Percentiles rank a stretch among this genome's conserved stretches.
Evolutionary conservation across 768 basidiomycete genomes (phyloP).

Genomic region (Auriscalpium vulgare): DNA sequence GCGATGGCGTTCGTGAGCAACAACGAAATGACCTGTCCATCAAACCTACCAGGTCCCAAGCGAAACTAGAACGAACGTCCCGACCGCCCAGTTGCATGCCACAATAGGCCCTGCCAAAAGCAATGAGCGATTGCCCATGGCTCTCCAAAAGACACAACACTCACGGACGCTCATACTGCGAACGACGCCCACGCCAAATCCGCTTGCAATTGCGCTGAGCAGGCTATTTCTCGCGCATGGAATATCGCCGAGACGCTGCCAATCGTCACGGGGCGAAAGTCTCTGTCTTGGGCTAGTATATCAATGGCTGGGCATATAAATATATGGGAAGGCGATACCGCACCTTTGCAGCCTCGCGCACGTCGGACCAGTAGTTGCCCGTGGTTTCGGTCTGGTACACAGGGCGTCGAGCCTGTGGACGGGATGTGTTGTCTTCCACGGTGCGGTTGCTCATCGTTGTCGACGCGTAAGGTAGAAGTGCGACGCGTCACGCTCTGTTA

Average conservation of each 20-base stretch:
- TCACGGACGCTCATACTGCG: constrained; percentile 58
- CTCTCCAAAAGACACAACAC: constrained; percentile 18
- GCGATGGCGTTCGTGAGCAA: background rate
- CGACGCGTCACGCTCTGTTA: too few species aligned
- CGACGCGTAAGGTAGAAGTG: too few species aligned
- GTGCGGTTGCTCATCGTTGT: too few species aligned
- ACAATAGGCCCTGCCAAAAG: constrained; percentile 44
- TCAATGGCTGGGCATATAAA: background rate
- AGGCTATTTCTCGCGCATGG: constrained; percentile 75
- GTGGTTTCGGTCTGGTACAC: constrained; percentile 26
- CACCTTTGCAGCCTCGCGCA: constrained; percentile 29
- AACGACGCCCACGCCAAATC: constrained; percentile 68
- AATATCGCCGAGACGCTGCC: constrained; percentile 55
- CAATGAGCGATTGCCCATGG: background rate
- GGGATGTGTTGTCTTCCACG: too few species aligned
- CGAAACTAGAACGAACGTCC: constrained; percentile 62
- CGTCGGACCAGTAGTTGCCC: constrained; percentile 25
- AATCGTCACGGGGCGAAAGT: constrained; percentile 41
- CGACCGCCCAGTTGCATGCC: constrained; percentile 75
- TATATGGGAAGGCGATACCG: background rate
- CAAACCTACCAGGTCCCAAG: constrained; percentile 57
- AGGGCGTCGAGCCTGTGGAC: background rate
- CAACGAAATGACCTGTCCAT: too few species aligned
- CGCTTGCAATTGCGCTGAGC: constrained; percentile 72
- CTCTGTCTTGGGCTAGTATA: constrained; percentile 30